Conservation (phyloP, 2,329 filamentous ascomycete species). For the Fusarium sp. region DNA sequence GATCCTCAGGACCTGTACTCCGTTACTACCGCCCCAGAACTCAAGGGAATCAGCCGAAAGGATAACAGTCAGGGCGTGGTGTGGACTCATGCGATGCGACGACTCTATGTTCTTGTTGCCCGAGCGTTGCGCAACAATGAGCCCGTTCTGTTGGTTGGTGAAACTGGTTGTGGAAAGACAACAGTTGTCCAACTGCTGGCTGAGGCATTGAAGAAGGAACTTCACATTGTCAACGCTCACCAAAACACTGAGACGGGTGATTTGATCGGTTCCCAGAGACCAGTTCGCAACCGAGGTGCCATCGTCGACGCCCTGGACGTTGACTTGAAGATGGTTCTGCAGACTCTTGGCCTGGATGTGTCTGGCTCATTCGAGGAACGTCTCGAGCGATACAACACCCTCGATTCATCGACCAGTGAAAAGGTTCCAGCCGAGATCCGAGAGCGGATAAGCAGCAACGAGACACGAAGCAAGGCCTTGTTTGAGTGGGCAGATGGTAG, state of each 20-base stretch:
- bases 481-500: constrained; percentile 98
- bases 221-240: constrained; percentile 96
- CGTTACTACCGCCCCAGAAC: constrained; percentile 65
- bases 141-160: constrained; percentile 92
- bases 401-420: constrained; percentile 61
- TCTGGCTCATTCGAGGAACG: constrained; percentile 65
- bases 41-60: constrained; percentile 60
- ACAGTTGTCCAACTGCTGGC: constrained; percentile 94
- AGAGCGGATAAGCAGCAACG: constrained; percentile 60
- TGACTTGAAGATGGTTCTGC: constrained; percentile 67
- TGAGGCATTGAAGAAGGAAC: constrained; percentile 78
- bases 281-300: constrained; percentile 84
- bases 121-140: constrained; percentile 90
- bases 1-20: constrained; percentile 81
- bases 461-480: constrained; percentile 79
- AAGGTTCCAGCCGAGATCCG: constrained; percentile 61
- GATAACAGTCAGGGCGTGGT: constrained; percentile 76
- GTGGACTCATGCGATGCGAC: constrained; percentile 95
- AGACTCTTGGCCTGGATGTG: constrained; percentile 53
- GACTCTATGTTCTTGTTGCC: constrained; percentile 89
- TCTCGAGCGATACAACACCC: constrained; percentile 65
- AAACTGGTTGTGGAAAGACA: constrained; percentile 98
- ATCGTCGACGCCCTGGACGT: constrained; percentile 74
- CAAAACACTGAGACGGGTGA: constrained; percentile 98
- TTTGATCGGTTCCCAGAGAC: constrained; percentile 93